These are phyloP conservation scores for Plasmodium reichenowi DNA, from an alignment of 169 alveolate genomes.

Conservation along the genomic window DNA sequence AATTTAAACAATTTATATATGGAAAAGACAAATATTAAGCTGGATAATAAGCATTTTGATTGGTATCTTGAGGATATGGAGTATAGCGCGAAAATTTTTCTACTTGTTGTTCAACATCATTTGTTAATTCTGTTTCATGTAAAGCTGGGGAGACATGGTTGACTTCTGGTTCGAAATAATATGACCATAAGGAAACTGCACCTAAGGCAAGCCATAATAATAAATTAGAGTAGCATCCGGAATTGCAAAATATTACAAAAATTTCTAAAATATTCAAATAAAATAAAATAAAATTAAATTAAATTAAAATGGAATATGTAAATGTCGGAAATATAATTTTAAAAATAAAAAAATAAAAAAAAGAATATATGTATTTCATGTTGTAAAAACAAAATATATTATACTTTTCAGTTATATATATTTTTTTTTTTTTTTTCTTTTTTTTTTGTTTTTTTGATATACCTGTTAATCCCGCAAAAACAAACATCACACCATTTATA, in stretches of 20 bases:
- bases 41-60: slow-evolving; percentile 74
- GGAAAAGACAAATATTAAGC: slow-evolving; percentile 46
- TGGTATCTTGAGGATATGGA: slow-evolving; percentile 78
- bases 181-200: slow-evolving; percentile 92
- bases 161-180: slow-evolving; percentile 93
- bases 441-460: slow-evolving; percentile 8
- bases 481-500: slow-evolving; percentile 90
- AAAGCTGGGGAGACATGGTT: slow-evolving; percentile 93
- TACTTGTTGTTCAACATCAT: slow-evolving; percentile 94
- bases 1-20: slow-evolving; percentile 54
- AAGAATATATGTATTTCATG: background rate
- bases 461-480: slow-evolving; percentile 89
- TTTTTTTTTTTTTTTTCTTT: background rate
- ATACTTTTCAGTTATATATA: background rate
- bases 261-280: slow-evolving; percentile 76
- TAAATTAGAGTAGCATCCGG: slow-evolving; percentile 82
- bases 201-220: slow-evolving; percentile 88
- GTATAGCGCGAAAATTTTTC: slow-evolving; percentile 92
- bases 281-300: no score
- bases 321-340: slow-evolving; percentile 13
- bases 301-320: slow-evolving; percentile 19
- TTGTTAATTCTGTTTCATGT: slow-evolving; percentile 93
- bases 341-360: background rate
- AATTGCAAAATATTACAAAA: slow-evolving; percentile 82
- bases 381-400: background rate